Base-by-base conservation (phyloP, 2,329 filamentous ascomycete genomes). In the Cordyceps farinosa region DNA sequence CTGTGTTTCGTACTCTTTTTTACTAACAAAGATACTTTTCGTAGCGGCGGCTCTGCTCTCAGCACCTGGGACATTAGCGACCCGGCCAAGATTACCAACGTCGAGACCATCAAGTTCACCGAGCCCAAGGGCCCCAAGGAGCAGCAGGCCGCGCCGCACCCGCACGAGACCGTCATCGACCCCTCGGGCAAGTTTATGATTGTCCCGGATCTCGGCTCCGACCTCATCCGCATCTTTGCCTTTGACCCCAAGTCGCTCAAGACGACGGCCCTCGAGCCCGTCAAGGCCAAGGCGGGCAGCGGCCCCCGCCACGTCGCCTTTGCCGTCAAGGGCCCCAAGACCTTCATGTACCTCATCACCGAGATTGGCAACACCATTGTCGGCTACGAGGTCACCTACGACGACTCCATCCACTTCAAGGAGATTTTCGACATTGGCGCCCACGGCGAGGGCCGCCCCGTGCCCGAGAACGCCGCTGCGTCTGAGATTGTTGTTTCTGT, bases 231-330 rank as follows among this genome's bases (percentile, higher is more conserved):
- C 66, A 74, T 77, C 63, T 90, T 84, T 71, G 70, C 75, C 61
- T 79, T 88, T 69, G 62, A 62, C 56, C 56, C 56, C 9, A 74
- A 84, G 66, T 79, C 79, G 52, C 70, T 75, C 7, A 78, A 80
- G 38, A 75, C 84, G 8, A 69, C 69, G 22, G 69, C 75, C 29
- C 67, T 75, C 27, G 66, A 71, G 7, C 77, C 82, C 8, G 73
- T 84, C 42, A 66, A 74, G 42, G 72, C 80, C 59, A 66, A 77
- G 40, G 67, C 80, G 2, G 87, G 87, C 17, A 83, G 80, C 44
- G 89, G 89, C 0, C 89, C 89, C 1, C 80, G 88, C 38, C 88
- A 91, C 70, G 81, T 80, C 10, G 77, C 79, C n/a, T 91, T 90
- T 75, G 74, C 76, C 54, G 73, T 80, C 70, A 72, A 69, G 52